phyloP scores from a whole-genome alignment of 1,284 basidiomycete species.

The Cryptococcus sp. region DNA sequence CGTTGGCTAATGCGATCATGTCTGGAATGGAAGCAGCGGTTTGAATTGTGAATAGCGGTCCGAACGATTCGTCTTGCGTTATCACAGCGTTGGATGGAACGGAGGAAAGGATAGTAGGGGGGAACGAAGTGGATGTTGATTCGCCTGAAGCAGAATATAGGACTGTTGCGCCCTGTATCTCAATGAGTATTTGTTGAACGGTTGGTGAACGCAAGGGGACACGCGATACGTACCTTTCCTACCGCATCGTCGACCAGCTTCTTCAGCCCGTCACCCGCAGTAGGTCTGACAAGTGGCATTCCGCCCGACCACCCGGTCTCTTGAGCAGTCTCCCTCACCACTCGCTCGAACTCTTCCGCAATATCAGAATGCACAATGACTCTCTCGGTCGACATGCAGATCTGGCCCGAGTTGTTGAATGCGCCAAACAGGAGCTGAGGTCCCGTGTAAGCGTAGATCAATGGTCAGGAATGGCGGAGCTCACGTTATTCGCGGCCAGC shows the following conservation, averaged over 20 bases:
- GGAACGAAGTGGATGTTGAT: constrained; percentile 15
- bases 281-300: constrained; percentile 30
- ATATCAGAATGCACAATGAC: constrained; percentile 59
- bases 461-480: background rate
- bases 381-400: constrained; percentile 72
- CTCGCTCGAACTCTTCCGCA: constrained; percentile 47
- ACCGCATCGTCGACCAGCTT: constrained; percentile 34
- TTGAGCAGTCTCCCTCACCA: constrained; percentile 10
- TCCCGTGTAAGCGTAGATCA: background rate
- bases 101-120: constrained; percentile 30
- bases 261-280: constrained; percentile 24
- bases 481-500: constrained; percentile 58
- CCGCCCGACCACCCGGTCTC: constrained; percentile 14
- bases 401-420: constrained; percentile 65
- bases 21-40: constrained; percentile 18
- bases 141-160: constrained; percentile 11
- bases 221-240: constrained; percentile 19
- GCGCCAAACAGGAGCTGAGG: constrained; percentile 61
- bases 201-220: too few species aligned
- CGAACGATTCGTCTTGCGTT: constrained; percentile 36
- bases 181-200: too few species aligned
- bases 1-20: constrained; percentile 32
- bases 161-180: constrained; percentile 18
- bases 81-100: constrained; percentile 12
- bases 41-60: constrained; percentile 34